phyloP scores from a whole-genome alignment of 2,329 filamentous ascomycete species.

The Anisogramma anomala region DNA sequence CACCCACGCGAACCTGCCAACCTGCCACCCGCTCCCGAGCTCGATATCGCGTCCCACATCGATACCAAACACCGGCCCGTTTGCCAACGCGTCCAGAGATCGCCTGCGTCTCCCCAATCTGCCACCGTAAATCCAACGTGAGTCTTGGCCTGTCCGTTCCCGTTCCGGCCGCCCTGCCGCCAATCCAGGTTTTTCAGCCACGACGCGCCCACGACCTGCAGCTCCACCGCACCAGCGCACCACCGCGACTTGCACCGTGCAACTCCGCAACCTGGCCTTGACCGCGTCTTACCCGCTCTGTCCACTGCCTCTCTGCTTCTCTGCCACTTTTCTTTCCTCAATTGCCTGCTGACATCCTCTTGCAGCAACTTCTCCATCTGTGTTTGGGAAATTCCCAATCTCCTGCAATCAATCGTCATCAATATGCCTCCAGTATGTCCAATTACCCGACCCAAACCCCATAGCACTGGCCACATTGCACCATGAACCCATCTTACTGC shows the following conservation, averaged over 20 bases:
- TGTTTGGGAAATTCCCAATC: constrained; percentile 11
- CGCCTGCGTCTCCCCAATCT: constrained; percentile 7
- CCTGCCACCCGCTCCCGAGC: not conserved
- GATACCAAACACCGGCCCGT: constrained; percentile 3
- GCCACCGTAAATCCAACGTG: constrained; percentile 11
- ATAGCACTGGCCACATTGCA: constrained; percentile 4
- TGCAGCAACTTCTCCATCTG: constrained; percentile 8
- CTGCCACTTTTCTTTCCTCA: constrained; percentile 1
- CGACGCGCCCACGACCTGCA: constrained; percentile 8
- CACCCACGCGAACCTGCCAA: not conserved
- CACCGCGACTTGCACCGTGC: constrained; percentile 8
- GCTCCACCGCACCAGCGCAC: constrained; percentile 14
- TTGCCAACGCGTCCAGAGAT: constrained; percentile 11
- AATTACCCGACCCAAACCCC: not conserved
- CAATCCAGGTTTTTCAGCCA: constrained; percentile 10
- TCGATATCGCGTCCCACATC: not conserved
- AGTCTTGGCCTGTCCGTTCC: not conserved
- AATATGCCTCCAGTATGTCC: constrained; percentile 24
- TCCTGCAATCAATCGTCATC: not conserved
- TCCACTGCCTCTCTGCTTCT: not conserved
- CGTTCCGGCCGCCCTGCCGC: not conserved
- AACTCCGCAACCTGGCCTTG: constrained; percentile 6
- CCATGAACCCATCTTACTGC: not conserved
- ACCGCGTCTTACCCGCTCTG: constrained; percentile 1
- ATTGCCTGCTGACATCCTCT: constrained; percentile 2